Evolutionary conservation across 2,329 filamentous ascomycete species (phyloP).

Genomic region (Alternaria burnsii): DNA sequence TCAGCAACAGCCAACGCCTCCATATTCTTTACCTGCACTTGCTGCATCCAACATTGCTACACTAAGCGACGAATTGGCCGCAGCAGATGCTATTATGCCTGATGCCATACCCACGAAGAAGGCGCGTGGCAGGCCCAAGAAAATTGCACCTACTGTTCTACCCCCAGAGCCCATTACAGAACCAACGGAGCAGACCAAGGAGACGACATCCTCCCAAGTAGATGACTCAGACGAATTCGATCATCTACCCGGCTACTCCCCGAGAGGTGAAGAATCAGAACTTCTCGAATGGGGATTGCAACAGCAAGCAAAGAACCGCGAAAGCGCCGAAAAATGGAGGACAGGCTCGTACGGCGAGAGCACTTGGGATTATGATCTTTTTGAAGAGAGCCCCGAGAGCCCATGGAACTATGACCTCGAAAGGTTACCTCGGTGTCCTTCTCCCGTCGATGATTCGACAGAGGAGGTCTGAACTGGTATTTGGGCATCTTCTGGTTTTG

Average conservation of each 20-base stretch:
- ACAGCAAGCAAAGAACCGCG: not conserved
- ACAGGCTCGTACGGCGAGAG: not conserved
- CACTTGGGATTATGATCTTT: not conserved
- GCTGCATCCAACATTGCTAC: not conserved
- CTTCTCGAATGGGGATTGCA: not conserved
- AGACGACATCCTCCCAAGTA: not conserved
- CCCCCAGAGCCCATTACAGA: conserved; percentile 12
- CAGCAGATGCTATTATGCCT: not conserved
- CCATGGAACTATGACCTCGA: not conserved
- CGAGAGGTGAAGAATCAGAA: not conserved
- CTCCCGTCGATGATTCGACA: not conserved
- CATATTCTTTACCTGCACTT: not conserved
- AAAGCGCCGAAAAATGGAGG: not conserved
- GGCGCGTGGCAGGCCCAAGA: conserved; percentile 46
- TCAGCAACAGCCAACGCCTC: not conserved
- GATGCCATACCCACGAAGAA: conserved; percentile 21
- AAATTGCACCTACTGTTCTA: conserved; percentile 18
- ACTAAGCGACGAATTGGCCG: not conserved
- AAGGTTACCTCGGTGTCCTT: not conserved
- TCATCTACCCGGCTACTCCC: not conserved
- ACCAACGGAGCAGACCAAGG: conserved; percentile 5
- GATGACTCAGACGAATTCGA: too few species aligned
- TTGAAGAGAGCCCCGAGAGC: not conserved
- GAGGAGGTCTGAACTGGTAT: not conserved
- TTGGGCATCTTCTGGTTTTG: not conserved